A percentile compares a stretch with the other conserved stretches of the same genome.
Evolutionary conservation across 768 basidiomycete species (phyloP).

Genomic region (Rhodocollybia butyracea): DNA sequence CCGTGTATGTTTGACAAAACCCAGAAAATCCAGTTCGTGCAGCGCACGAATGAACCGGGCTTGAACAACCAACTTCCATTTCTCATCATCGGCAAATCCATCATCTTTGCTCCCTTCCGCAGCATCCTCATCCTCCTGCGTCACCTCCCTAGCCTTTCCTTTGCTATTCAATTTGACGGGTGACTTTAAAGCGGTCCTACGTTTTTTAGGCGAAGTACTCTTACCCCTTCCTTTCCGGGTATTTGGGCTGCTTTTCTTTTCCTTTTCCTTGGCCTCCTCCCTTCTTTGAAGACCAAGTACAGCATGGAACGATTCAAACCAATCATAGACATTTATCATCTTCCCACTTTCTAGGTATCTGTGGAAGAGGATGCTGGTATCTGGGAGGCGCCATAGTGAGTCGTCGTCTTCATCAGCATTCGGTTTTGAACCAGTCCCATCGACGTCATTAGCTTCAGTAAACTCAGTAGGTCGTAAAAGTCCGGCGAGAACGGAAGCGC

Average conservation of each 20-base stretch:
- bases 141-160: conserved; percentile 23
- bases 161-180: conserved; percentile 23
- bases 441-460: conserved; percentile 13
- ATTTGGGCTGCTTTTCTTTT: not conserved
- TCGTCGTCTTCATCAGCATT: conserved; percentile 20
- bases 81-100: conserved; percentile 27
- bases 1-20: conserved; percentile 76
- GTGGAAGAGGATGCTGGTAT: conserved; percentile 72
- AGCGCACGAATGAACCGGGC: conserved; percentile 76
- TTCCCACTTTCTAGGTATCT: conserved; percentile 77
- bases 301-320: conserved; percentile 75
- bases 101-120: conserved; percentile 24
- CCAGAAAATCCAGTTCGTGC: conserved; percentile 80
- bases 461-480: conserved; percentile 59
- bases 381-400: conserved; percentile 56
- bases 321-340: conserved; percentile 86
- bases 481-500: conserved; percentile 57
- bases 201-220: not conserved
- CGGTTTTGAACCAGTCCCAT: not conserved
- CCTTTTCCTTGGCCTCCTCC: conserved; percentile 8
- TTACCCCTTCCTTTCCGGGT: not conserved
- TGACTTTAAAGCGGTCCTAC: too few species aligned
- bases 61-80: conserved; percentile 58
- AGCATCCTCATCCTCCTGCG: conserved; percentile 29
- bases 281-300: conserved; percentile 61